Evolutionary conservation across 306 rosid species (phyloP).

Genomic region (Bauhinia variegata): DNA sequence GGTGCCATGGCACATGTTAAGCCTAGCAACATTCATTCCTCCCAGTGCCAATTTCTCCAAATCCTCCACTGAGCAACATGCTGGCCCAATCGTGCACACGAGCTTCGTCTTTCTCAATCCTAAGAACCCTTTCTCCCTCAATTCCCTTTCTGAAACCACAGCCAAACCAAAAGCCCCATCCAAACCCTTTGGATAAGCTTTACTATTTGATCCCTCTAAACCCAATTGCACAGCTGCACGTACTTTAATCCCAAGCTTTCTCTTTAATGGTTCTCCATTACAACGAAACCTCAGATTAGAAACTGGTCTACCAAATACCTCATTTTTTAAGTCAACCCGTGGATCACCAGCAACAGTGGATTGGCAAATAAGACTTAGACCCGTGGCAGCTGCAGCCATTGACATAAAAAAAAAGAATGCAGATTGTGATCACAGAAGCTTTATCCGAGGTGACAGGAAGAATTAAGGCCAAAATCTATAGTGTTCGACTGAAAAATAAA

Average conservation of each 20-base stretch:
- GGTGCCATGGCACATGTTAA: conserved; percentile 91
- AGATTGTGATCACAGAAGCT: conserved; percentile 1
- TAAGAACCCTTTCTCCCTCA: conserved; percentile 72
- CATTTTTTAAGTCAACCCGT: conserved; percentile 33
- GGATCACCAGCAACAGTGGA: conserved; percentile 26
- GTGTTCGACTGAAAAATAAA: conserved; percentile 11
- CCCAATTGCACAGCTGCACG: conserved; percentile 52
- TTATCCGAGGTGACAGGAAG: not conserved
- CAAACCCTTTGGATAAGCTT: conserved; percentile 35
- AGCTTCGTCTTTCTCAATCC: conserved; percentile 93
- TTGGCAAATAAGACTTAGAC: conserved; percentile 37
- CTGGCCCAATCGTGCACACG: conserved; percentile 85
- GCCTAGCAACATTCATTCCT: conserved; percentile 88
- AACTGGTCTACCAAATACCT: conserved; percentile 31
- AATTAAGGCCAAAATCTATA: not conserved
- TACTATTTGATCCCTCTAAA: conserved; percentile 44
- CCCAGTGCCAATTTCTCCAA: conserved; percentile 77
- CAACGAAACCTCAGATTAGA: conserved; percentile 26
- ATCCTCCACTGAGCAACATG: conserved; percentile 67
- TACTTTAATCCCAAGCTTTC: conserved; percentile 41
- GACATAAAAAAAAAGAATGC: conserved; percentile 19
- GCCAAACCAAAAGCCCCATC: conserved; percentile 62
- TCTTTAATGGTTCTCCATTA: conserved; percentile 44
- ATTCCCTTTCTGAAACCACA: conserved; percentile 69
- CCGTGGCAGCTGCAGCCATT: conserved; percentile 55